Evolutionary conservation across 2,329 filamentous ascomycete genomes (phyloP).

Genomic region (Phoma sp.): DNA sequence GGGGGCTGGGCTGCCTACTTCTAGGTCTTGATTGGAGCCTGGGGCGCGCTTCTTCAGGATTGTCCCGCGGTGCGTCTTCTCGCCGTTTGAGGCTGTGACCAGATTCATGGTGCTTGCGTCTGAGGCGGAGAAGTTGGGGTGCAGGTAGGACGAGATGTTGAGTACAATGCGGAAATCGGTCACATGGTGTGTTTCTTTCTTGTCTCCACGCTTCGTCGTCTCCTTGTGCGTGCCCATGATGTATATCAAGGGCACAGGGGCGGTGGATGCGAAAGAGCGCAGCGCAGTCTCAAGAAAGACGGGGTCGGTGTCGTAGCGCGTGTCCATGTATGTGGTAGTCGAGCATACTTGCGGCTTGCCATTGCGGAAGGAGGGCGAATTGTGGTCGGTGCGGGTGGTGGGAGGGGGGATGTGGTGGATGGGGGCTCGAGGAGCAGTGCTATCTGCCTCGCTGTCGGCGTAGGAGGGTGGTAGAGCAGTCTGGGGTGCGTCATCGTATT

Average conservation of each 20-base stretch:
- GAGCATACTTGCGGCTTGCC: conserved; percentile 39
- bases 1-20: conserved; percentile 53
- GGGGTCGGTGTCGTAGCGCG: conserved; percentile 44
- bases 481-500: conserved; percentile 48
- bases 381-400: conserved; percentile 38
- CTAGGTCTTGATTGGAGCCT: conserved; percentile 54
- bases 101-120: conserved; percentile 39
- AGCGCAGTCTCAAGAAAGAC: conserved; percentile 40
- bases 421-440: conserved; percentile 18
- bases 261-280: conserved; percentile 30
- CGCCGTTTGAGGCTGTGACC: conserved; percentile 62
- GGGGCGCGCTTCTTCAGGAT: conserved; percentile 62
- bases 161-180: conserved; percentile 50
- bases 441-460: conserved; percentile 40
- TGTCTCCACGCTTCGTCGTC: conserved; percentile 44
- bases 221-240: conserved; percentile 50
- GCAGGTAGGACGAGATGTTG: conserved; percentile 42
- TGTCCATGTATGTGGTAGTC: conserved; percentile 38
- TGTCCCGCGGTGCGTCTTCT: conserved; percentile 71
- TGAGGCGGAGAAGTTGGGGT: conserved; percentile 24
- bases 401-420: conserved; percentile 40
- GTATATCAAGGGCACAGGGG: conserved; percentile 46
- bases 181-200: conserved; percentile 44
- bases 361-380: conserved; percentile 27
- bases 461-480: conserved; percentile 46